phyloP scores from a whole-genome alignment of 2,329 filamentous ascomycete species.

The Rosellinia necatrix region DNA sequence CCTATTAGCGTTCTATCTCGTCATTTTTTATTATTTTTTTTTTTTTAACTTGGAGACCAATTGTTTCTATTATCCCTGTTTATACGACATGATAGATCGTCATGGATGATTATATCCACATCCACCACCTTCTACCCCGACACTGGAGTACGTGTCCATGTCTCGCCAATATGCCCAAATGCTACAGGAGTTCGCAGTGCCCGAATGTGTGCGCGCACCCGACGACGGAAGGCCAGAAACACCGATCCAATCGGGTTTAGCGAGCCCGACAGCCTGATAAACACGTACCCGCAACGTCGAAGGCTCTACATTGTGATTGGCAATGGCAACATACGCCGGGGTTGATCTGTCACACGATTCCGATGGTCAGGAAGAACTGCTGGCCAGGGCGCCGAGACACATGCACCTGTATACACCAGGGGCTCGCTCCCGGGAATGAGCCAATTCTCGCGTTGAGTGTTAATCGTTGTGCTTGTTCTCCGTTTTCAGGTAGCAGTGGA shows the following conservation, averaged over 20 bases:
- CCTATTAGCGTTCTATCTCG: too few species aligned
- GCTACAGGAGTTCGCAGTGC: constrained; percentile 33
- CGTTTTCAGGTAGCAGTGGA: too few species aligned
- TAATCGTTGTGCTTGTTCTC: too few species aligned
- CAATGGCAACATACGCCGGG: neutral
- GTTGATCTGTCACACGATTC: constrained; percentile 38
- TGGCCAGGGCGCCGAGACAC: constrained; percentile 41
- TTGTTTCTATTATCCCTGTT: too few species aligned
- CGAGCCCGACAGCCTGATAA: constrained; percentile 6
- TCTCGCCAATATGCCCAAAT: constrained; percentile 24
- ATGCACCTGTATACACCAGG: constrained; percentile 8
- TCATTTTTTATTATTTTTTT: neutral
- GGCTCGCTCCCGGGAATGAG: too few species aligned
- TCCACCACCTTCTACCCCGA: constrained; percentile 23
- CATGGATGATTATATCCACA: neutral
- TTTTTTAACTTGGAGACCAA: too few species aligned
- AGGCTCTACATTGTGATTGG: constrained; percentile 11
- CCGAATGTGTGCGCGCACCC: constrained; percentile 7
- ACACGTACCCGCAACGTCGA: constrained; percentile 5
- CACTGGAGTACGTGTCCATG: constrained; percentile 8
- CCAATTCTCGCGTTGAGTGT: too few species aligned
- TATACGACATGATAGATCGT: neutral
- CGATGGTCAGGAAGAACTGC: constrained; percentile 41
- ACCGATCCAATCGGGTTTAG: constrained; percentile 5
- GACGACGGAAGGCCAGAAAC: neutral